Evolutionary conservation across 257 asterid species (phyloP).

Genomic region (Fraxinus pennsylvanica): DNA sequence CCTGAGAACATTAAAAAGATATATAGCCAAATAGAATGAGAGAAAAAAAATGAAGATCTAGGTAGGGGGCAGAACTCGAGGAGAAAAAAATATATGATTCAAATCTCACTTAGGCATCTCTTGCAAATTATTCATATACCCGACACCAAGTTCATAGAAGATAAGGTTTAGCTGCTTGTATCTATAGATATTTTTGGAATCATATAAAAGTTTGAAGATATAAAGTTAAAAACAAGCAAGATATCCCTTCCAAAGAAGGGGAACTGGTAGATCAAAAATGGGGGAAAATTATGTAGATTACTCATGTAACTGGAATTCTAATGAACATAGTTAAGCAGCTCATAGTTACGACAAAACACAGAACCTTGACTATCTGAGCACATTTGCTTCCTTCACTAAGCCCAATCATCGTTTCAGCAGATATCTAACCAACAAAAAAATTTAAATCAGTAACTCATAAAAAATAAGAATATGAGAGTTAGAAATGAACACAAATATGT

Average conservation of each 20-base stretch:
- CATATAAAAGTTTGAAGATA: background rate
- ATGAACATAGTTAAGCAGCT: background rate
- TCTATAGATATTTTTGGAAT: constrained; percentile 3
- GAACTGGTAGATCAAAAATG: constrained; percentile 12
- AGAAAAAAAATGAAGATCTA: background rate
- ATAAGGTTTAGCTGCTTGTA: background rate
- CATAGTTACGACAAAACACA: constrained; percentile 15
- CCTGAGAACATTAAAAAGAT: background rate
- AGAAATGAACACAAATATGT: constrained; percentile 9
- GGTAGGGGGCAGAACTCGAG: background rate
- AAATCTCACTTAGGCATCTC: background rate
- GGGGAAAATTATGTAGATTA: constrained; percentile 7
- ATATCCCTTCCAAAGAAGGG: constrained; percentile 15
- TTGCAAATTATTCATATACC: background rate
- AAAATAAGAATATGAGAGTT: constrained; percentile 18
- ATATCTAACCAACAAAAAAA: constrained; percentile 56
- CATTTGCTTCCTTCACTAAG: constrained; percentile 95
- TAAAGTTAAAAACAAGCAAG: constrained; percentile 8
- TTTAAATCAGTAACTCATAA: constrained; percentile 13
- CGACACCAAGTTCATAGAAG: background rate
- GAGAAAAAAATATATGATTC: background rate
- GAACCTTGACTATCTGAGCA: constrained; percentile 89
- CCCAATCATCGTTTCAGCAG: constrained; percentile 97
- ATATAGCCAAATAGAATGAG: background rate
- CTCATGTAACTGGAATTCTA: constrained; percentile 11